A percentile compares a stretch with the other conserved stretches of the same genome.
phyloP scores from a whole-genome alignment of 148 eudicot species.

The Agrostemma githago region DNA sequence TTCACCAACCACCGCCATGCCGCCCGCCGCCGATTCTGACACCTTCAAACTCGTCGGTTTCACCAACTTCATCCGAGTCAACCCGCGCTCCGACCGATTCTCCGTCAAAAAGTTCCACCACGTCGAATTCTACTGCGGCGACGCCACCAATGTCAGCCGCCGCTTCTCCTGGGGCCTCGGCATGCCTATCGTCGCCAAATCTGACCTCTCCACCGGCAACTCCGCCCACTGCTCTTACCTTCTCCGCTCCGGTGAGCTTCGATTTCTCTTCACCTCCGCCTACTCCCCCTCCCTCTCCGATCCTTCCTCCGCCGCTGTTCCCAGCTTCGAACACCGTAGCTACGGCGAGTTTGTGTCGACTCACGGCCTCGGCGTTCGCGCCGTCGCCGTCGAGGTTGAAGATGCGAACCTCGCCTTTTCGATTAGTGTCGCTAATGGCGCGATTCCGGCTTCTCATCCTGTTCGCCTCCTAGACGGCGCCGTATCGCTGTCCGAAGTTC shows the following conservation, averaged over 20 bases:
- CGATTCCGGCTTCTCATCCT: slow-evolving; percentile 41
- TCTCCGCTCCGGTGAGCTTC: slow-evolving; percentile 54
- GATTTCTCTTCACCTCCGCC: slow-evolving; percentile 74
- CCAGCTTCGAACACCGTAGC: slow-evolving; percentile 34
- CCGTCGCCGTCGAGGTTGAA: slow-evolving; percentile 62
- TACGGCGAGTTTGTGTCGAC: slow-evolving; percentile 42
- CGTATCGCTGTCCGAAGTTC: slow-evolving; percentile 47
- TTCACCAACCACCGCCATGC: background rate
- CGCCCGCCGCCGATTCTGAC: background rate
- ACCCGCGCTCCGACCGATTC: slow-evolving; percentile 71
- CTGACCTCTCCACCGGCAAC: slow-evolving; percentile 95
- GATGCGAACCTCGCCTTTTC: slow-evolving; percentile 53
- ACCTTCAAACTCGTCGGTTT: slow-evolving; percentile 51
- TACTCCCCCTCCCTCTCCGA: slow-evolving; percentile 57
- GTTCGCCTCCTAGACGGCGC: slow-evolving; percentile 16
- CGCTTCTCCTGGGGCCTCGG: slow-evolving; percentile 91
- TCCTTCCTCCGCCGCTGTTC: slow-evolving; percentile 26
- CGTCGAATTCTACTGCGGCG: slow-evolving; percentile 73
- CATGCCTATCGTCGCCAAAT: slow-evolving; percentile 68
- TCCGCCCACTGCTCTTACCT: slow-evolving; percentile 63
- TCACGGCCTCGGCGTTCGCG: slow-evolving; percentile 76
- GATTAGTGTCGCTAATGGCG: slow-evolving; percentile 54
- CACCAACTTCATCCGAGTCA: slow-evolving; percentile 49
- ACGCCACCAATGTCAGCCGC: slow-evolving; percentile 66
- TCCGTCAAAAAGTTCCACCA: slow-evolving; percentile 65